phyloP scores from a whole-genome alignment of 345 rosid species.

The Eucalyptus polyanthemos region DNA sequence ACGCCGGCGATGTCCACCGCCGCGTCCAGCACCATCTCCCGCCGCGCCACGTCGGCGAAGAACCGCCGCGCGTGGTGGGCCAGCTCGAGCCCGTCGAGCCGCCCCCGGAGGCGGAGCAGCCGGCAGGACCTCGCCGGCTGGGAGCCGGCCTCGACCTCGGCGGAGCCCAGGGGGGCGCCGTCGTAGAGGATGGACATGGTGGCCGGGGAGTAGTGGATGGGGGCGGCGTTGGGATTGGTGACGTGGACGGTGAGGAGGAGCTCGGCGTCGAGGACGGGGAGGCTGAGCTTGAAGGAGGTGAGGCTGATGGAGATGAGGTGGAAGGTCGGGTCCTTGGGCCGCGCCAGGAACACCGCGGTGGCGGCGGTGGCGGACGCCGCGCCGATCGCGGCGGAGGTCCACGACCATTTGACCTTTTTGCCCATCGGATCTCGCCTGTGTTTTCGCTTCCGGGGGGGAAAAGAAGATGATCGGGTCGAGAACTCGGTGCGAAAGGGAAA shows the following conservation, averaged over 20 bases:
- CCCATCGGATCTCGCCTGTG: conserved; percentile 1
- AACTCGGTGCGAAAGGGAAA: background rate
- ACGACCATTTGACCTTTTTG: conserved; percentile 58
- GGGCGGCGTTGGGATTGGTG: conserved; percentile 63
- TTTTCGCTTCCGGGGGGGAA: background rate
- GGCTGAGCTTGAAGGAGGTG: conserved; percentile 66
- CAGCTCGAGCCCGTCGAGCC: conserved; percentile 70
- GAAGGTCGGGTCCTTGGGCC: conserved; percentile 89
- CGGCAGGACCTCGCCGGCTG: conserved; percentile 63
- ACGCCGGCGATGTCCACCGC: conserved; percentile 53
- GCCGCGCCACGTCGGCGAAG: conserved; percentile 50
- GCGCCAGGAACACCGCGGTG: conserved; percentile 26
- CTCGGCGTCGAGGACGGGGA: conserved; percentile 68
- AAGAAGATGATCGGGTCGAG: background rate
- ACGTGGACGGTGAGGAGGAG: conserved; percentile 71
- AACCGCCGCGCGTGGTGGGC: conserved; percentile 67
- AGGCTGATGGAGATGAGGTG: conserved; percentile 62
- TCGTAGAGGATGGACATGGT: conserved; percentile 84
- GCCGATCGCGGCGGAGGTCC: conserved; percentile 64
- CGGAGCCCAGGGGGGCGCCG: conserved; percentile 68
- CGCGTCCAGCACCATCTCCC: conserved; percentile 80
- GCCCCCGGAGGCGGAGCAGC: conserved; percentile 49
- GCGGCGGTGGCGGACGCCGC: conserved; percentile 53
- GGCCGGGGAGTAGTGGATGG: conserved; percentile 62
- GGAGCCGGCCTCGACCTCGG: conserved; percentile 51